A percentile compares a stretch with the other conserved stretches of the same genome.
Conservation (phyloP, 441 rosid species). For the Pelargonium citronellum region DNA sequence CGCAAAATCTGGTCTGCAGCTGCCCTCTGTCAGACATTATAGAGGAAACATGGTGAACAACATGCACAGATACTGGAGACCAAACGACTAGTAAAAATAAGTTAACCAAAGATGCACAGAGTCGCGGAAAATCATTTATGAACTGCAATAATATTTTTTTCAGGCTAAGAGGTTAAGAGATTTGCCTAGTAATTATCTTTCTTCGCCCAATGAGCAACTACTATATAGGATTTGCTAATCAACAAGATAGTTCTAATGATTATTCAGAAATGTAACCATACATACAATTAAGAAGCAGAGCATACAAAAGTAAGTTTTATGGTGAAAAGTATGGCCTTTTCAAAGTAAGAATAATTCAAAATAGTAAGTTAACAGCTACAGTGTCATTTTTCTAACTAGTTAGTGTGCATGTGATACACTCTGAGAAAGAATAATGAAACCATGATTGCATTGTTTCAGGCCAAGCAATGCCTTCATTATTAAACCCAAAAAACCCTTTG, state of each 20-base stretch:
- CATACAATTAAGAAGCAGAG: too few species aligned
- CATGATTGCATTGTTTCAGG: too few species aligned
- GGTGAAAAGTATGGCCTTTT: too few species aligned
- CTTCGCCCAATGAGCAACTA: background rate
- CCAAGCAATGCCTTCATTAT: too few species aligned
- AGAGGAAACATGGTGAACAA: constrained; percentile 5
- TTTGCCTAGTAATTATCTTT: background rate
- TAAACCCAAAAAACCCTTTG: too few species aligned
- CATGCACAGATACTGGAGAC: background rate
- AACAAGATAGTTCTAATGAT: too few species aligned
- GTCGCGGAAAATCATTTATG: background rate
- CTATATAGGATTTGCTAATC: background rate
- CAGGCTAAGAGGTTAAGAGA: background rate
- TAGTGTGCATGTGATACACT: too few species aligned
- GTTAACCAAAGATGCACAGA: background rate
- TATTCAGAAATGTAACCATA: background rate
- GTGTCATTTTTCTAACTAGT: too few species aligned
- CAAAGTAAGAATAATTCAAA: too few species aligned
- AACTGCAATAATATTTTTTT: background rate
- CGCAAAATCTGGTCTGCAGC: constrained; percentile 94
- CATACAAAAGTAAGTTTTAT: too few species aligned
- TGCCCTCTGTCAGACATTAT: constrained; percentile 51
- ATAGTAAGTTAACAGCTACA: too few species aligned
- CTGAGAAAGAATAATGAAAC: too few species aligned
- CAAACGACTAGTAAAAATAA: background rate